Evolutionary conservation across 345 rosid species (phyloP), one percentile per base, ranked within the genome.

Genomic region (Aethionema arabicum): DNA sequence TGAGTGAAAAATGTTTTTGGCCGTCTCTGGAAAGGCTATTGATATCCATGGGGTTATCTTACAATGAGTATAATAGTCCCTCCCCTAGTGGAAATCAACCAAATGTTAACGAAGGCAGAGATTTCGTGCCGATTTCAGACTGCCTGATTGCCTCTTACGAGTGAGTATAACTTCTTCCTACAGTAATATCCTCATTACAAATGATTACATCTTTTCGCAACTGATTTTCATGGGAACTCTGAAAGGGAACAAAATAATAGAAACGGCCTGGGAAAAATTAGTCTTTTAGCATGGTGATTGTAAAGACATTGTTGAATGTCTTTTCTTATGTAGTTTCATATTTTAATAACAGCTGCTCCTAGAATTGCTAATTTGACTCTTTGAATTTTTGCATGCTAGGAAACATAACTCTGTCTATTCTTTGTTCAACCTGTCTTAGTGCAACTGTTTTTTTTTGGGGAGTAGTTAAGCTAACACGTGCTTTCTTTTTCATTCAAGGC

Each of bases 1-100:
- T 81, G 72, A 76, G 84, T 13, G 90, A 84, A 12, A 73, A 72
- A 53, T 45, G 70, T 29, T 84, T 77, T 64, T 84, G 86, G 86
- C 70, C 78, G 40, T 65, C 81, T 6, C 53, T 84, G 71, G 81
- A 78, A 78, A 63, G 63, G 46, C 68, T 84, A 72, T 59, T 84
- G 58, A 47, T 52, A 15, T 81, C 77, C 33, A 74, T 79, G 77
- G 84, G 80, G 35, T 40, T 81, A 70, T 77, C 79, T 30, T 79
- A 72, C 73, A 53, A 52, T 63, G 84, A 67, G 51, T 61, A 76
- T 46, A 59, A 52, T 58, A 72, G 63, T 47, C 62, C 66, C 33
- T 68, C 65, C 12, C 59, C 10, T 13, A 55, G 46, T 47, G 72
- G 51, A 57, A 69, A 76, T 56, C 74, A 60, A 63, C 66, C 56